Base-by-base conservation (phyloP, 1,284 basidiomycete species). In the Malassezia pachydermatis region DNA sequence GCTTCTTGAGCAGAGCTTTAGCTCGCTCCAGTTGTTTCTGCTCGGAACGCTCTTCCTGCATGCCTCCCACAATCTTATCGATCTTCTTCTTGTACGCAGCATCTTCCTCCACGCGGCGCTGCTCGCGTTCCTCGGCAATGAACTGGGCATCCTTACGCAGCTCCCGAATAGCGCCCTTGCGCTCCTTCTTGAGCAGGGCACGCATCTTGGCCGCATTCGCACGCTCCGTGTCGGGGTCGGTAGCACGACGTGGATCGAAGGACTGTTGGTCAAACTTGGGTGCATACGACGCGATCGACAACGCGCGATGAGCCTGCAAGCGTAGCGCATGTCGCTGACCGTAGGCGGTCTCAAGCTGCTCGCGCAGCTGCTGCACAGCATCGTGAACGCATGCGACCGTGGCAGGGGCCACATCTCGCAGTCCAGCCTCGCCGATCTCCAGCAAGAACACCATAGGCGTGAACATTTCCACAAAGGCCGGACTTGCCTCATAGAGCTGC, bases 91-190 rank as follows among this genome's bases (percentile, higher is more conserved):
- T 67, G 64, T 76, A 96, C 27, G 73, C 75, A 53, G 70, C 75
- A 67, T 95, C 90, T 68, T 79, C 77, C 74, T 88, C 84, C 69
- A 83, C 82, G 74, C 82, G 80, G 63, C 86, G 83, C 65, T 87
- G 81, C 65, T 89, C 87, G 27, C 57, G 48, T 19, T 60, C 59
- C 40, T 78, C 78, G 9, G 94, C 89, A 72, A 98, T 77, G 80
- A 96, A 98, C 55, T 81, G 79, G 55, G 87, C 84, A 72, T 99
- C 94, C 76, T 94, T 94, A 55, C 94, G 81, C 50, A 99, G 77
- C 70, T 99, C 94, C 47, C 92, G 79, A 54, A 99, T 88, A 2
- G 94, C 94, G 27, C 94, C 90, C 77, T 96, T 98, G 70, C 80
- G 79, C 76, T 98, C 94, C 75, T 96, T 84, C 76, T 94, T 94